Percentiles rank a stretch among this genome's conserved stretches.
Evolutionary conservation across 2,329 filamentous ascomycete species (phyloP).

Genomic region (Nothophoma quercina): DNA sequence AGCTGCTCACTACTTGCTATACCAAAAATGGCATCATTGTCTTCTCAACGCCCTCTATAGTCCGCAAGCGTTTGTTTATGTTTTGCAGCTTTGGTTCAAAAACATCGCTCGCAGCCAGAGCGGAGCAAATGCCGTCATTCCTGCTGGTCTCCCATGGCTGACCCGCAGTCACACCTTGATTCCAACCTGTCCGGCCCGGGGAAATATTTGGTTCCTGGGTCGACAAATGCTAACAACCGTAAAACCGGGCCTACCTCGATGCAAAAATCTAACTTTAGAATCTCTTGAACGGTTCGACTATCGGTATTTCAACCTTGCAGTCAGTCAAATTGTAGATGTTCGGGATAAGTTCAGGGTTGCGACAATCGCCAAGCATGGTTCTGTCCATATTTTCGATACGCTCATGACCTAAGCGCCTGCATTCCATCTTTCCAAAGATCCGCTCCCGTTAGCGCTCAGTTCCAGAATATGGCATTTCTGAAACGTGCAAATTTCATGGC

Average conservation of each 20-base stretch:
- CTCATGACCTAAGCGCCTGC: slow-evolving; percentile 3
- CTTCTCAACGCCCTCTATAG: neutral
- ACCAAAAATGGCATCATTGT: neutral
- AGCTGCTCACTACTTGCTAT: neutral
- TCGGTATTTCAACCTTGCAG: too few relatives aligned
- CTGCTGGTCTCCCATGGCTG: neutral
- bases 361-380: too few relatives aligned
- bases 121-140: slow-evolving; percentile 16
- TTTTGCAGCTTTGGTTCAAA: slow-evolving; percentile 1
- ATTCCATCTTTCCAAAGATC: neutral
- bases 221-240: neutral
- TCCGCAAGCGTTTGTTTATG: neutral
- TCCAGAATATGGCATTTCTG: slow-evolving; percentile 1
- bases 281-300: too few relatives aligned
- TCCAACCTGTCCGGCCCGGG: slow-evolving; percentile 1
- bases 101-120: neutral
- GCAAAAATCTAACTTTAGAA: too few relatives aligned
- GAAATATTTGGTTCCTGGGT: slow-evolving; percentile 1
- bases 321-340: too few relatives aligned
- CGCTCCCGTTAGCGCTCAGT: neutral
- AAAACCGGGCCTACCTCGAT: slow-evolving; percentile 1
- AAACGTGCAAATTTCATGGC: slow-evolving; percentile 8
- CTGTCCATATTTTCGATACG: neutral
- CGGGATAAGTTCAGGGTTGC: too few relatives aligned
- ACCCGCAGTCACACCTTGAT: slow-evolving; percentile 16